Conservation (phyloP, 306 rosid species). For the Castanea mollissima region DNA sequence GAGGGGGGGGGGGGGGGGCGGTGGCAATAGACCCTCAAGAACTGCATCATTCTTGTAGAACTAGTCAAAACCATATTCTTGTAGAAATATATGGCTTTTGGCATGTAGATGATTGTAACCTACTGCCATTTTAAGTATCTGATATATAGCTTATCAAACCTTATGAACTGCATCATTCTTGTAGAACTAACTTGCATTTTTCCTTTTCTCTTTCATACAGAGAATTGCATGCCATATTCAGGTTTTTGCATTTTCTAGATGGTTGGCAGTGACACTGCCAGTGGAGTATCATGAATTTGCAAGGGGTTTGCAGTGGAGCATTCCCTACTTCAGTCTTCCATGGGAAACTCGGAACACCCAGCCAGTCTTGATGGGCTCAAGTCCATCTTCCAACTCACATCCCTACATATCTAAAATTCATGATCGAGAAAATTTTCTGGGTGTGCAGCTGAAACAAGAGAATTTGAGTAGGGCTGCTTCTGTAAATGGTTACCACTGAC, state of each 20-base stretch:
- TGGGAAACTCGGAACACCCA: slow-evolving; percentile 58
- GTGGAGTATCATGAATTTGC: slow-evolving; percentile 74
- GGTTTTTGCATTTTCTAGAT: slow-evolving; percentile 77
- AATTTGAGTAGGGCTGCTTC: slow-evolving; percentile 39
- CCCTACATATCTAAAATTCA: slow-evolving; percentile 31
- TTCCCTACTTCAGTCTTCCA: slow-evolving; percentile 69
- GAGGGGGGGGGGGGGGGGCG: too few relatives aligned
- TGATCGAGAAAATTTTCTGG: slow-evolving; percentile 31
- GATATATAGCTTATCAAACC: not conserved
- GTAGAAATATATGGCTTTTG: not conserved
- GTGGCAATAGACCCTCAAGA: too few relatives aligned
- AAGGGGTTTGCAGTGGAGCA: slow-evolving; percentile 71
- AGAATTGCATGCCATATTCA: slow-evolving; percentile 86
- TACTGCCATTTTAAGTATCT: not conserved
- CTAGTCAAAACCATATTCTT: too few relatives aligned
- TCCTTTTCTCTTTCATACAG: slow-evolving; percentile 45
- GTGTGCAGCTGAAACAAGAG: slow-evolving; percentile 24
- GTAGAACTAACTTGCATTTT: not conserved
- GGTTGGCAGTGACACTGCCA: slow-evolving; percentile 72
- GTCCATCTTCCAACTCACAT: slow-evolving; percentile 45
- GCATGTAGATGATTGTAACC: not conserved
- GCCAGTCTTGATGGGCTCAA: slow-evolving; percentile 36
- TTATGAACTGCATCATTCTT: not conserved
- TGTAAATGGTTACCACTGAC: slow-evolving; percentile 67
- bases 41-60: too few relatives aligned